Conservation (phyloP, 805 yeast genomes). For the Candida sithepensis region DNA sequence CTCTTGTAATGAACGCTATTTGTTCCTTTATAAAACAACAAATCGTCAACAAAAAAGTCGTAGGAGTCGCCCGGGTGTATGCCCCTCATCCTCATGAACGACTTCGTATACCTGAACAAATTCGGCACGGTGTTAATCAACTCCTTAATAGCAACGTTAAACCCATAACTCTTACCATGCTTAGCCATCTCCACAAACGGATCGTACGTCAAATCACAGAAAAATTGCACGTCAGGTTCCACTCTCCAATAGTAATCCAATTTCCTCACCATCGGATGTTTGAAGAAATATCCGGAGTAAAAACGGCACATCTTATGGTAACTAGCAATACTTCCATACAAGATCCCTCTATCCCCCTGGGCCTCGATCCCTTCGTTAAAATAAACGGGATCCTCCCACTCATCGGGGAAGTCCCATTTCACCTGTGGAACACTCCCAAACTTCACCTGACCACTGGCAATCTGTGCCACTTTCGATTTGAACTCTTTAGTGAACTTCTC, state of each 20-base stretch:
- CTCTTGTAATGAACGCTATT: conserved; percentile 29
- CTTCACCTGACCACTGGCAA: conserved; percentile 59
- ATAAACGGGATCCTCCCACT: conserved; percentile 33
- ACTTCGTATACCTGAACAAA: conserved; percentile 67
- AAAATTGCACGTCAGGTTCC: conserved; percentile 88
- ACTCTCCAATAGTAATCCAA: conserved; percentile 95
- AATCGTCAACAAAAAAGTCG: conserved; percentile 55
- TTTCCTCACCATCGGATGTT: conserved; percentile 67
- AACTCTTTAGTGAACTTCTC: conserved; percentile 69
- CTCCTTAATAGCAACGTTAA: conserved; percentile 76
- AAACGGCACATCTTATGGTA: conserved; percentile 97
- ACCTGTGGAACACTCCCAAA: conserved; percentile 63
- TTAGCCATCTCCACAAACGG: conserved; percentile 80
- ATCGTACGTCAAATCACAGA: conserved; percentile 88
- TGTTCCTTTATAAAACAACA: conserved; percentile 32
- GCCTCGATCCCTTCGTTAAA: conserved; percentile 56
- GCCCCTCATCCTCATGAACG: conserved; percentile 49
- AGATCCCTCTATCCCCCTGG: conserved; percentile 80
- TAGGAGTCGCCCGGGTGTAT: conserved; percentile 61
- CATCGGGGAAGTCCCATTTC: conserved; percentile 70
- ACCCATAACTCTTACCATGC: conserved; percentile 73
- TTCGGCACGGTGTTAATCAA: conserved; percentile 79
- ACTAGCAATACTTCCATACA: conserved; percentile 78
- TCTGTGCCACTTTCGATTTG: conserved; percentile 43
- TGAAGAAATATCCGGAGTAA: conserved; percentile 77